Evolutionary conservation across 1,284 basidiomycete genomes (phyloP), one percentile per base, ranked within the genome.

Genomic region (Paramarasmius palmivorus): DNA sequence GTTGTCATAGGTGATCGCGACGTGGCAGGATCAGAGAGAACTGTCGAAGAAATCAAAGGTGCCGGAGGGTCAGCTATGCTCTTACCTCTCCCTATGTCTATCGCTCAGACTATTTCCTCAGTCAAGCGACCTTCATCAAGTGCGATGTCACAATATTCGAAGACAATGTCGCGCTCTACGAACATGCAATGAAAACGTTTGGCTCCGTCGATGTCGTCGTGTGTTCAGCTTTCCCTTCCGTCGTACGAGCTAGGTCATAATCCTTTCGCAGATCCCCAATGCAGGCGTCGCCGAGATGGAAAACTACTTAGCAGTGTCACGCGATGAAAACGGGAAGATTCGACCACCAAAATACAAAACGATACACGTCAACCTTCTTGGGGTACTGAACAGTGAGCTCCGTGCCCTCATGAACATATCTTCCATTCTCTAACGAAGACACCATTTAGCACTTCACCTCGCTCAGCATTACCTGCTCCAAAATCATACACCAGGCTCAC

Each of bases 81-180:
- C 17, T 15, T 12, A 12, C 6, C 15, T 54, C 49, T 12, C 34
- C 22, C 35, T 17, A 47, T 15, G 10, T 15, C 26, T 49, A 49
- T 10, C 35, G 50, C 6, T 37, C 19, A 34, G 26, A 49, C 25
- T 14, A 8, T 35, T 6, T 20, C 9, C 54, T 20, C 57, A 84
- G 82, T 2, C 61, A 73, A 19, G 82, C 81, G 1, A 61, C 68
- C 10, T 74, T 62, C 20, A 63, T 73, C 19, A 68, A 67, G 37
- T 82, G 81, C 62, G 71, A 86, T 60, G 83, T 86, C 22, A 72
- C 74, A 0, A 62, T 67, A 1, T 87, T 80, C 75, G 81, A 84
- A 1, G 73, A 83, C 35, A 81, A 79, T 50, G 71, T 79, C 3
- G 67, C 69, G 0, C 63, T 86, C 59, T 86, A 85, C 57, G 76